phyloP scores from a whole-genome alignment of 306 rosid species.

The Datisca glomerata region DNA sequence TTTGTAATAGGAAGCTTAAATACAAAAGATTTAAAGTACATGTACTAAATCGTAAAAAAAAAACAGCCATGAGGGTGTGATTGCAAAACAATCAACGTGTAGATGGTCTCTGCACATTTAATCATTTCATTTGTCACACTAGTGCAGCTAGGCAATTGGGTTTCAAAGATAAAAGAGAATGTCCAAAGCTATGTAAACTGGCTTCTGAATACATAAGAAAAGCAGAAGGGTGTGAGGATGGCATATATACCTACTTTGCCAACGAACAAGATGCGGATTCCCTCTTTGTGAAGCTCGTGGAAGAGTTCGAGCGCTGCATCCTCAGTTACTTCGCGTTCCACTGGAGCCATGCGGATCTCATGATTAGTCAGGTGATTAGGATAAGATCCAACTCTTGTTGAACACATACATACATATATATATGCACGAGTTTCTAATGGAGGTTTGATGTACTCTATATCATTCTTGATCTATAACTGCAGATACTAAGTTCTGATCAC shows the following conservation, averaged over 20 bases:
- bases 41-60: no score
- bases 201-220: conserved; percentile 77
- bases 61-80: no score
- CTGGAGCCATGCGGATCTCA: conserved; percentile 67
- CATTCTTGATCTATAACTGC: conserved; percentile 7
- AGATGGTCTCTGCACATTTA: no score
- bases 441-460: no score
- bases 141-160: conserved; percentile 98
- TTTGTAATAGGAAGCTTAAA: neutral
- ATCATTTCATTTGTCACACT: no score
- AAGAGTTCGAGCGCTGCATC: conserved; percentile 96
- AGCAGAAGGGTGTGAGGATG: conserved; percentile 72
- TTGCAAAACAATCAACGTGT: no score
- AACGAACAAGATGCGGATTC: conserved; percentile 75
- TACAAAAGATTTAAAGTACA: no score
- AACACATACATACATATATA: neutral
- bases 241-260: conserved; percentile 57
- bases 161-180: conserved; percentile 51
- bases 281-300: conserved; percentile 86
- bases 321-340: conserved; percentile 93
- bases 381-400: conserved; percentile 1
- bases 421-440: neutral
- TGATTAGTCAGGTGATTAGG: conserved; percentile 66
- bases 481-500: conserved; percentile 65
- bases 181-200: conserved; percentile 76